Base-by-base conservation (phyloP, 257 asterid species). In the Handroanthus guayacan region DNA sequence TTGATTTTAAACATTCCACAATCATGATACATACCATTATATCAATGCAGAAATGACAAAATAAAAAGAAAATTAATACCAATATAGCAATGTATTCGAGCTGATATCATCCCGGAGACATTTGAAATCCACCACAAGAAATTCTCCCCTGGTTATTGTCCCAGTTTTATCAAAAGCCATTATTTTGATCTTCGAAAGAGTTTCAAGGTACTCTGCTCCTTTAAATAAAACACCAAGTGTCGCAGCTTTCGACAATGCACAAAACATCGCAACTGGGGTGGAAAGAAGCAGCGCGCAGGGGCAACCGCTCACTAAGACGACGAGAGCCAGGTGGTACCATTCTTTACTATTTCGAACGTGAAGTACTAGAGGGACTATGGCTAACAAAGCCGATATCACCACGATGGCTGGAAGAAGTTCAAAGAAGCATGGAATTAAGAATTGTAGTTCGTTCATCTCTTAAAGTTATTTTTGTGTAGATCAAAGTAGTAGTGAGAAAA, bases 141-240 rank as follows among this genome's bases (percentile, higher is more conserved):
- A 94, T 77, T 94, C 97, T 67, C 95, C 99, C 66, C 87, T 80
- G 0, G 99, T 94, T 13, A 94, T 85, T 7, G 99, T 94, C 57
- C 99, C 99, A 0, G 99, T 94, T 78, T 94, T 94, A 80, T 94
- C 99, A 61, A 92, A 94, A 43, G 96, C 97, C 90, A 94, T 90
- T 79, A 87, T 71, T 81, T 86, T 92, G 9, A 92, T 78, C 69
- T 65, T 50, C 2, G 99, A 91, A 7, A 94, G 95, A 47, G 83
- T 87, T 76, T 94, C 98, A 11, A 94, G 86, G 82, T 90, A 85
- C 39, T 90, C 91, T 0, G 92, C 93, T 17, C 98, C 97, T 82
- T 92, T 94, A 62, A 94, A 86, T 80, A 94, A 83, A 74, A 94
- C 90, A 8, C 98, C 98, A 2, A 89, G 77, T 11, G 84, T 84